A percentile compares a stretch with the other conserved stretches of the same genome.
Conservation (phyloP, 139 green algal species). For the Chlorella ohadii region DNA sequence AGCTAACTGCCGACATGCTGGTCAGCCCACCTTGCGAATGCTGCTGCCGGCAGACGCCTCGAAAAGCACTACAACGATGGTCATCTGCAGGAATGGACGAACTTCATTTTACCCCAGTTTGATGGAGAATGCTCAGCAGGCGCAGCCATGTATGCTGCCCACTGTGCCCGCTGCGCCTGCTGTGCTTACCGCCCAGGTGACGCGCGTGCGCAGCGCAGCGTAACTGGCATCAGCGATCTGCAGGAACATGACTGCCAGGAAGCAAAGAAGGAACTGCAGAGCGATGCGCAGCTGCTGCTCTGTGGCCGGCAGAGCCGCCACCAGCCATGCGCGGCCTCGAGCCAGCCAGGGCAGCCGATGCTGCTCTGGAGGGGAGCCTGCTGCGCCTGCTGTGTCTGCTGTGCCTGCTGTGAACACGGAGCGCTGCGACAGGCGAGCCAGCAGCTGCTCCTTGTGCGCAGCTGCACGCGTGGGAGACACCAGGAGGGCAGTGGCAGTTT, state of each 20-base stretch:
- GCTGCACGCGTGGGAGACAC: too few relatives aligned
- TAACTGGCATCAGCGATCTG: background rate
- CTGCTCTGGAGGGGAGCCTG: background rate
- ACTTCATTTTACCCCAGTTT: background rate
- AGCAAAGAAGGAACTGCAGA: background rate
- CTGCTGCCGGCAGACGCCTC: slow-evolving; percentile 1
- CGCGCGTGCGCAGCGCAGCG: background rate
- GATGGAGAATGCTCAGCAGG: background rate
- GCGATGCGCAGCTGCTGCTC: background rate
- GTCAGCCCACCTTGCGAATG: background rate
- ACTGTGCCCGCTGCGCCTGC: background rate
- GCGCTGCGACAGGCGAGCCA: background rate
- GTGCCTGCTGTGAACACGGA: background rate
- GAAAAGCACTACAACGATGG: background rate
- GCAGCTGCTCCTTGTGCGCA: background rate
- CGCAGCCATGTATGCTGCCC: background rate
- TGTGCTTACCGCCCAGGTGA: slow-evolving; percentile 5
- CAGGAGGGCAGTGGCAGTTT: too few relatives aligned
- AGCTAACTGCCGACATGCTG: too few relatives aligned
- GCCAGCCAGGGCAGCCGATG: background rate
- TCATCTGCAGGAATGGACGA: background rate
- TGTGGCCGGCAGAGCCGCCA: background rate
- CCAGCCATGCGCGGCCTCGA: background rate
- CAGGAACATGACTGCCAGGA: slow-evolving; percentile 5
- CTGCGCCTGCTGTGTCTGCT: background rate